Conservation (phyloP, 345 rosid genomes). For the Citrus unshiu region DNA sequence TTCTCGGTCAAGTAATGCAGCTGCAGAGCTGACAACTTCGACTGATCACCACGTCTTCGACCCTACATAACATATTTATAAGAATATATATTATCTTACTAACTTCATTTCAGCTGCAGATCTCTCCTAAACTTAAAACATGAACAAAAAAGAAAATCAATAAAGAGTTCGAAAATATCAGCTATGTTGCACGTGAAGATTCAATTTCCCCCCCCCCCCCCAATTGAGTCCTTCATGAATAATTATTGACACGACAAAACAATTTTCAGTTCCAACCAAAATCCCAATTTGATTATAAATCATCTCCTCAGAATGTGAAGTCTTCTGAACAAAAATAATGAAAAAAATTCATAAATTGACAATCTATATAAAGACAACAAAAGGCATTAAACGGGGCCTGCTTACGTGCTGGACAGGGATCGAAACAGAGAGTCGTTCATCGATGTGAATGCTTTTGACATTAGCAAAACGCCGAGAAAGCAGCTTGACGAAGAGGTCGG, state of each 20-base stretch:
- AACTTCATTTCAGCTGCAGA: neutral
- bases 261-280: neutral
- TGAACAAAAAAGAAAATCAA: neutral
- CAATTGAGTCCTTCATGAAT: neutral
- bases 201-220: neutral
- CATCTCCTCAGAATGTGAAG: neutral
- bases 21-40: conserved; percentile 28
- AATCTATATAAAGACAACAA: neutral
- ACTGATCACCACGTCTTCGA: conserved; percentile 33
- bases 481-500: conserved; percentile 56
- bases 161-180: neutral
- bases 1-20: conserved; percentile 21
- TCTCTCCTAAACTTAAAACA: neutral
- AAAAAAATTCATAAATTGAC: neutral
- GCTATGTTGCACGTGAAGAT: neutral
- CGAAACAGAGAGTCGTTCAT: conserved; percentile 66
- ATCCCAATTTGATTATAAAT: neutral
- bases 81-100: neutral
- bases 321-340: neutral
- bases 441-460: conserved; percentile 56
- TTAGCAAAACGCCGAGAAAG: conserved; percentile 72
- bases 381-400: neutral
- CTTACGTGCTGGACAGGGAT: conserved; percentile 39
- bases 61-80: conserved; percentile 36
- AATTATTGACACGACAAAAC: neutral